These are phyloP conservation scores for Backusella circina DNA, from an alignment of 192 early-diverging fungal genomes.

Conservation along the genomic window DNA sequence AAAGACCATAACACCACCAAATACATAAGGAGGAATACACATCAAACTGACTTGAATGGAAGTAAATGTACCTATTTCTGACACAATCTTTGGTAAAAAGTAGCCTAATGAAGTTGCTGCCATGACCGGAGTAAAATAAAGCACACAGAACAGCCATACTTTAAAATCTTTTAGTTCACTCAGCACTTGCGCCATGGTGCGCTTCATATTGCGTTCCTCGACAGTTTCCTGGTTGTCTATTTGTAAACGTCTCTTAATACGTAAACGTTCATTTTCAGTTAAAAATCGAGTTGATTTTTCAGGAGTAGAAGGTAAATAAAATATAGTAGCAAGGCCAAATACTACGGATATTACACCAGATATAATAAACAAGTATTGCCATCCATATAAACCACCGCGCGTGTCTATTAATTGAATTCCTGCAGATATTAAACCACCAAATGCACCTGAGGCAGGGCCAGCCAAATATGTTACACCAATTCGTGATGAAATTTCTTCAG, in stretches of 20 bases:
- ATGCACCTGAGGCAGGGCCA: conserved; percentile 31
- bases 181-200: neutral
- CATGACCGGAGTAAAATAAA: conserved; percentile 36
- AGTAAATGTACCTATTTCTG: conserved; percentile 24
- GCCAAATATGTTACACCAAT: conserved; percentile 30
- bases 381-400: conserved; percentile 23
- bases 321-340: conserved; percentile 28
- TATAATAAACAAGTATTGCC: conserved; percentile 32
- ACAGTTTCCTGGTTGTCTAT: neutral
- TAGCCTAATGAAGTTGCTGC: conserved; percentile 35
- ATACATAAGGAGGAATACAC: conserved; percentile 34
- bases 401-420: conserved; percentile 31
- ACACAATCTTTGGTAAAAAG: conserved; percentile 33
- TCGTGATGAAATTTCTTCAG: conserved; percentile 27
- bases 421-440: conserved; percentile 33
- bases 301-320: conserved; percentile 27
- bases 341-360: conserved; percentile 21
- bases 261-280: conserved; percentile 20
- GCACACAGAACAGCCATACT: conserved; percentile 29
- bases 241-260: conserved; percentile 7
- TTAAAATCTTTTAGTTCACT: conserved; percentile 22
- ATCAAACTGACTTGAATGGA: conserved; percentile 36
- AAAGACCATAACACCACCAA: conserved; percentile 25
- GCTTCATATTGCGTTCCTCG: neutral
- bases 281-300: conserved; percentile 19